Percentiles rank a stretch among this genome's conserved stretches.
Evolutionary conservation across 331 rosid genomes (phyloP).

Genomic region (Arachis monticola): DNA sequence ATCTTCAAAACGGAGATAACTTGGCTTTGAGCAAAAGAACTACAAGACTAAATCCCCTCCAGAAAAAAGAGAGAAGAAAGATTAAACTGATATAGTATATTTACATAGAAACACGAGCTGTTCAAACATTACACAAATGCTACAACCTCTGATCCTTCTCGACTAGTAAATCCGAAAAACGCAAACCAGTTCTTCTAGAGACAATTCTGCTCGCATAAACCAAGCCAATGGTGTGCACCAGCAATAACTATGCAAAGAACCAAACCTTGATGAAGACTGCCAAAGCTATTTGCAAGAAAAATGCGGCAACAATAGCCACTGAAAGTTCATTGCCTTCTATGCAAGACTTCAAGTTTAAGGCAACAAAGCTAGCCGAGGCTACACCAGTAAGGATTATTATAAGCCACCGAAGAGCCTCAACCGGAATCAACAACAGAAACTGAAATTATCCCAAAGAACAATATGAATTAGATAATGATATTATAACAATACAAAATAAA

Average conservation of each 20-base stretch:
- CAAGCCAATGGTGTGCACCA: constrained; percentile 29
- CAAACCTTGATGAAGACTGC: constrained; percentile 93
- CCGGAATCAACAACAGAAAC: constrained; percentile 87
- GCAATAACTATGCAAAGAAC: constrained; percentile 78
- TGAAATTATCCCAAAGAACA: constrained; percentile 50
- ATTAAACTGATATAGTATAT: constrained; percentile 21
- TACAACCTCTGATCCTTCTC: constrained; percentile 36
- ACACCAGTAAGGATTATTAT: constrained; percentile 67
- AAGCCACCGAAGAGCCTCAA: constrained; percentile 84
- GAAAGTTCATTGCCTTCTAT: constrained; percentile 65
- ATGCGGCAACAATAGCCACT: constrained; percentile 67
- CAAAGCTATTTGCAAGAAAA: constrained; percentile 81
- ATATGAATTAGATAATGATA: constrained; percentile 37
- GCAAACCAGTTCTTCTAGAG: constrained; percentile 35
- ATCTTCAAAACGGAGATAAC: background rate
- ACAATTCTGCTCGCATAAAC: constrained; percentile 37
- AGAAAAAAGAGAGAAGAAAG: background rate
- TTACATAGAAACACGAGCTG: constrained; percentile 38
- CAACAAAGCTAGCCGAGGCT: constrained; percentile 85
- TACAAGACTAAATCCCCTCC: background rate
- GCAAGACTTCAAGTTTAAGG: constrained; percentile 72
- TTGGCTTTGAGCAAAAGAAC: background rate
- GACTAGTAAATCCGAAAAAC: constrained; percentile 42
- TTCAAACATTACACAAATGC: constrained; percentile 30
- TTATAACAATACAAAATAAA: constrained; percentile 1